These are phyloP conservation scores for Crataegus laevigata DNA, from an alignment of 306 rosid genomes.

Conservation along the genomic window DNA sequence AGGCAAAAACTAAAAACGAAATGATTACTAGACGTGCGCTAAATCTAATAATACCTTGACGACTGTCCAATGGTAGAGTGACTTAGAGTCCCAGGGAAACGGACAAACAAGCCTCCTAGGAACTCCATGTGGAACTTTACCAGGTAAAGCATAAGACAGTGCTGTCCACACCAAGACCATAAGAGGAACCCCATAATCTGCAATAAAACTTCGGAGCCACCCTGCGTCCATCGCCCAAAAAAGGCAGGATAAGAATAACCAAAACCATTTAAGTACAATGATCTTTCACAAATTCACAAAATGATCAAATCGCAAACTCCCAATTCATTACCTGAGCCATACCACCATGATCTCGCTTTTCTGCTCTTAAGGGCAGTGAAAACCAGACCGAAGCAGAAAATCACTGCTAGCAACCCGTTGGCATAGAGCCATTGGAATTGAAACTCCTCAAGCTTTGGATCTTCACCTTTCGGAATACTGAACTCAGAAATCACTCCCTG, in stretches of 20 bases:
- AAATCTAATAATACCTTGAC: slow-evolving; percentile 34
- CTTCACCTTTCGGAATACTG: slow-evolving; percentile 45
- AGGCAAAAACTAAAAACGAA: no score
- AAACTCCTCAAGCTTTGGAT: slow-evolving; percentile 30
- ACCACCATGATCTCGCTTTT: slow-evolving; percentile 75
- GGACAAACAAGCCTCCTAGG: slow-evolving; percentile 75
- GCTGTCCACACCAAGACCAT: slow-evolving; percentile 77
- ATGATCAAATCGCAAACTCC: background rate
- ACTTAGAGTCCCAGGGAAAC: slow-evolving; percentile 64
- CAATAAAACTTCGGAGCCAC: slow-evolving; percentile 54
- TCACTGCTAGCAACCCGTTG: slow-evolving; percentile 67
- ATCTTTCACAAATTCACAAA: background rate
- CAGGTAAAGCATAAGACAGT: slow-evolving; percentile 51
- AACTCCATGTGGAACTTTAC: slow-evolving; percentile 57
- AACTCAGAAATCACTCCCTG: slow-evolving; percentile 79
- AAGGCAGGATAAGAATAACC: background rate
- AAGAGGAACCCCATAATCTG: slow-evolving; percentile 81
- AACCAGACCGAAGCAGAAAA: slow-evolving; percentile 61
- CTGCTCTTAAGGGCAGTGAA: slow-evolving; percentile 61
- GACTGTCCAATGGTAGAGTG: slow-evolving; percentile 79
- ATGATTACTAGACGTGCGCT: background rate
- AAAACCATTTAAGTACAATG: background rate
- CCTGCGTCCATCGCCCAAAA: slow-evolving; percentile 21
- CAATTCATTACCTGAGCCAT: slow-evolving; percentile 45
- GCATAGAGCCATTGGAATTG: slow-evolving; percentile 58